A percentile compares a stretch with the other conserved stretches of the same genome.
phyloP scores from a whole-genome alignment of 129 eudicot species.

The Pulicaria dysenterica region DNA sequence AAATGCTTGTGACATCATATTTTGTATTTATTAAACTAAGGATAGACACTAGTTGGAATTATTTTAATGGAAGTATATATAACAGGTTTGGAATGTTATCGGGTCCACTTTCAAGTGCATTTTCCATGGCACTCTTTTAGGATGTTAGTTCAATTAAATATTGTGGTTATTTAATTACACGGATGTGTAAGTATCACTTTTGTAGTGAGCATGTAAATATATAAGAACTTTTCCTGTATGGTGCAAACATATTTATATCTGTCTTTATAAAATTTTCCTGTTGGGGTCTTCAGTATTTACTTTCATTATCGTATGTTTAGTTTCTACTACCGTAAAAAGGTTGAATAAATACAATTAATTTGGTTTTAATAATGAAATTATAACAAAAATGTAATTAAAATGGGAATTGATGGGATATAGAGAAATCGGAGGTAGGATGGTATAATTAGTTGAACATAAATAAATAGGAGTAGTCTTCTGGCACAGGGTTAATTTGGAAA shows the following conservation, averaged over 20 bases:
- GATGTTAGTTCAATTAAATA: neutral
- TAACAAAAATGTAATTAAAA: neutral
- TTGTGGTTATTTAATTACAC: neutral
- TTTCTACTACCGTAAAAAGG: too few species aligned
- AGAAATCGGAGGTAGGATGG: neutral
- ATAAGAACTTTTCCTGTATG: too few species aligned
- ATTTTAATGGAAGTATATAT: neutral
- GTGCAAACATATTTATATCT: too few species aligned
- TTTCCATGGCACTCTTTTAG: conserved; percentile 1
- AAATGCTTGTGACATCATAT: conserved; percentile 10
- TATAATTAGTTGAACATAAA: neutral
- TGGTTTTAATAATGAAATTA: too few species aligned
- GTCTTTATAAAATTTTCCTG: too few species aligned
- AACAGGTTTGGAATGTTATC: neutral
- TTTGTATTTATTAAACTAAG: neutral
- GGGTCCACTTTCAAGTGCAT: conserved; percentile 8
- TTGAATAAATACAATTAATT: too few species aligned
- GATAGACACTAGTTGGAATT: too few species aligned
- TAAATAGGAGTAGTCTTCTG: neutral
- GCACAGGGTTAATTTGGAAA: neutral
- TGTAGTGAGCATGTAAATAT: too few species aligned
- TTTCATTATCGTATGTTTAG: too few species aligned
- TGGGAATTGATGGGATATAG: neutral
- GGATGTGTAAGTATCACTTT: too few species aligned
- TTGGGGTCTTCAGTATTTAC: too few species aligned